These are phyloP conservation scores for Helicocarpus griseus DNA, from an alignment of 2,329 filamentous ascomycete genomes.

Conservation along the genomic window DNA sequence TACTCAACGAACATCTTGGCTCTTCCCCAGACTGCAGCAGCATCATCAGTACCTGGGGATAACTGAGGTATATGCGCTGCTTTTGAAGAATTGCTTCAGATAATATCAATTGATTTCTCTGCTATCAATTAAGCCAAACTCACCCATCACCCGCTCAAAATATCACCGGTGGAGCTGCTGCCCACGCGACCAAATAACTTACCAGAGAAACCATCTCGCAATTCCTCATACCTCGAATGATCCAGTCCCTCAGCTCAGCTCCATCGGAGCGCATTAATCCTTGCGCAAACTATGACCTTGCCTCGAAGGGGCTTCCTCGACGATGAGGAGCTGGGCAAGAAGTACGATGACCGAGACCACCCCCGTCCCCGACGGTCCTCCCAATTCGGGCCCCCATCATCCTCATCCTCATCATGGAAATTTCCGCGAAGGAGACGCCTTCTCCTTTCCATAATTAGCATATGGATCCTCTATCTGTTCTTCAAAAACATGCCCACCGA, in stretches of 20 bases:
- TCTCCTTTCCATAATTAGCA: slow-evolving; percentile 37
- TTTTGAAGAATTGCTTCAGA: too few relatives aligned
- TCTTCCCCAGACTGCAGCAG: background rate
- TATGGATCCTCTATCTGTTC: slow-evolving; percentile 52
- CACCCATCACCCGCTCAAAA: too few relatives aligned
- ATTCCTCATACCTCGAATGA: slow-evolving; percentile 3
- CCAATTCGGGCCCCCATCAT: slow-evolving; percentile 15
- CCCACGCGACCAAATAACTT: too few relatives aligned
- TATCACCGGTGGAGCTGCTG: too few relatives aligned
- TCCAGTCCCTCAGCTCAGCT: slow-evolving; percentile 13
- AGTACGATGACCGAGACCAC: slow-evolving; percentile 53
- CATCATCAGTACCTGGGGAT: background rate
- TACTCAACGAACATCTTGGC: background rate
- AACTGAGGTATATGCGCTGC: too few relatives aligned
- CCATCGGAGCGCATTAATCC: slow-evolving; percentile 15
- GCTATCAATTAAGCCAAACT: too few relatives aligned
- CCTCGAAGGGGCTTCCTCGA: slow-evolving; percentile 37
- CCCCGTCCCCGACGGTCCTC: slow-evolving; percentile 34
- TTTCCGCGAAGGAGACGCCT: slow-evolving; percentile 41
- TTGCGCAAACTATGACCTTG: slow-evolving; percentile 26
- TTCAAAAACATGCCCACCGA: slow-evolving; percentile 26
- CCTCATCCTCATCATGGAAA: slow-evolving; percentile 24
- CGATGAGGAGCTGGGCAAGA: slow-evolving; percentile 57
- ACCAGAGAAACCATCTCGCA: background rate
- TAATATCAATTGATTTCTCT: too few relatives aligned